phyloP scores from a whole-genome alignment of 2,329 filamentous ascomycete species.

The Cercospora canescens region DNA sequence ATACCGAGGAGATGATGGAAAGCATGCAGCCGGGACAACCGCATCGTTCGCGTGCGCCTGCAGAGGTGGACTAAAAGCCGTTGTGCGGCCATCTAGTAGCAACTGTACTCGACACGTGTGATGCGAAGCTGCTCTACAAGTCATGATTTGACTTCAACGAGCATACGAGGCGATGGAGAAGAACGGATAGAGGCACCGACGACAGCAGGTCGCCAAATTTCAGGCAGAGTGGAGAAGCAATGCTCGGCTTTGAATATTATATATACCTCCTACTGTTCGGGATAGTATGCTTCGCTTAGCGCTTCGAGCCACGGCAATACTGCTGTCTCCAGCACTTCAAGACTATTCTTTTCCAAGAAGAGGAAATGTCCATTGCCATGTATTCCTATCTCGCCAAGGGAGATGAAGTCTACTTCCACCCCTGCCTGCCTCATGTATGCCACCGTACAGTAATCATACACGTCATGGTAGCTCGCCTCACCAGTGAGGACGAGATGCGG shows the following conservation, averaged over 20 bases:
- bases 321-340: slow-evolving; percentile 43
- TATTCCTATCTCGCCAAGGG: slow-evolving; percentile 47
- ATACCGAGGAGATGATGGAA: neutral
- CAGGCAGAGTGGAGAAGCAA: neutral
- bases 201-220: neutral
- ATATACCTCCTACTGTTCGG: neutral
- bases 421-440: slow-evolving; percentile 56
- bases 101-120: neutral
- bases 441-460: slow-evolving; percentile 58
- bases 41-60: neutral
- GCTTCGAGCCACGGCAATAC: slow-evolving; percentile 20
- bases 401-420: slow-evolving; percentile 45
- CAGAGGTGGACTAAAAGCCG: neutral
- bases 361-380: slow-evolving; percentile 58
- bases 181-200: neutral
- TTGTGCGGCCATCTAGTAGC: neutral
- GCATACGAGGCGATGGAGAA: neutral
- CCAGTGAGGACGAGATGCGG: slow-evolving; percentile 53
- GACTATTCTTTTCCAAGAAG: slow-evolving; percentile 56
- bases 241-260: neutral
- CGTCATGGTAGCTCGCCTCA: slow-evolving; percentile 55
- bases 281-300: neutral
- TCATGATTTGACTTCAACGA: neutral
- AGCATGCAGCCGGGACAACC: neutral
- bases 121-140: neutral